Evolutionary conservation across 129 eudicot species (phyloP), one percentile per base, ranked within the genome.

Genomic region (Flaveria ramosissima): DNA sequence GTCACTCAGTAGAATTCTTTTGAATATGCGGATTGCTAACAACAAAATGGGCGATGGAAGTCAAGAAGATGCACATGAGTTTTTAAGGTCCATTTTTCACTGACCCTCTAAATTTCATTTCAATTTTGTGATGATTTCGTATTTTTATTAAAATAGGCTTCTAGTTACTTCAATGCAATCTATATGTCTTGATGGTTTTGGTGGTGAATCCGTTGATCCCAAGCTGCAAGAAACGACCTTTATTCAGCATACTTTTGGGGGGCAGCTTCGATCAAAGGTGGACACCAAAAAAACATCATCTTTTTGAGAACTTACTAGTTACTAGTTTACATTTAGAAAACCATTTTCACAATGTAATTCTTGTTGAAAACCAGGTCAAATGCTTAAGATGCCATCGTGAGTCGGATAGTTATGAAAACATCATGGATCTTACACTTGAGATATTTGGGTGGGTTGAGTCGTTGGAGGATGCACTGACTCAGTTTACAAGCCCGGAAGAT

Each of bases 31-130:
- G 50, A 77, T 80, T 48, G 85, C 84, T 61, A 93, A 84, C 82
- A 72, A 84, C 79, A 96, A 89, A 57, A 88, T 93, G 41, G 96
- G 97, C 53, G 89, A 85, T 56, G 98, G 97, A 52, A 93, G 98
- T 76, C 97, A 93, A 63, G 97, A 93, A 89, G 98, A 93, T 66
- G 98, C 98, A 60, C 98, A 93, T 53, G 98, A 93, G 81, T 93
- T 93, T 81, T 85, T 93, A 73, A 91, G 98, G 98, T 93, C 8
- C n/a, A 61, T 9, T 21, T 70, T 52, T 74, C 73, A 64, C 21
- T 2, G 2, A 6, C 7, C 50, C 26, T 7, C 9, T 9, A 7
- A 30, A 66, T 17, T 66, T 66, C 50, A 36, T 60, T 4, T 66
- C 26, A 39, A 1, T 36, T 66, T 66, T 66, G 14, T 65, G 48